Base-by-base conservation (phyloP, 768 basidiomycete species). In the Auriscalpium microsporum region DNA sequence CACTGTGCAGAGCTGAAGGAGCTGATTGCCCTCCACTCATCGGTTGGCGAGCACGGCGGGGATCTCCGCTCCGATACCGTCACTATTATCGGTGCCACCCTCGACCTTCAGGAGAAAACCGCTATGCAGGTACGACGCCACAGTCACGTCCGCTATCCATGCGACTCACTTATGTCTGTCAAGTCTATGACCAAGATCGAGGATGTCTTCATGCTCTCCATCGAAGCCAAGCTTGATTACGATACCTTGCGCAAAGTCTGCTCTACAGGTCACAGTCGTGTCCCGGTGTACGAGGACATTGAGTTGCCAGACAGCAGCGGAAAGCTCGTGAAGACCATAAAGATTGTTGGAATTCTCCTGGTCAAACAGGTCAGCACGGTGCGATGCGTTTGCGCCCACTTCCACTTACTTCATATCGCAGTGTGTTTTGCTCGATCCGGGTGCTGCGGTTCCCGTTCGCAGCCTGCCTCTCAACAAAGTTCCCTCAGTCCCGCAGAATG, bases 1-100 rank as follows among this genome's bases (percentile, higher is more conserved):
- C 10, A 4, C 14, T 4, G 13, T 8, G 34, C 52, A 56, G 70
- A 95, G 65, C 76, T 95, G 33, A 92, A 94, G 64, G 92, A 94
- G 65, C 73, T 95, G 28, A 93, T 95, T 56, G 90, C 90, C 1
- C 82, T 94, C 81, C 93, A 95, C 59, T 84, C 83, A 2, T 81
- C 79, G 0, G 77, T 77, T 35, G 84, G 80, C 6, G 75, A 84
- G 0, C 85, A 84, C 56, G 91, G 90, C 11, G 93, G 93, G 10
- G 93, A 95, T 66, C 73, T 94, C 45, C 87, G 90, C 64, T 80
- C 72, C 1, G 92, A 94, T 65, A 94, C 92, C 0, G 88, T 94
- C 50, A 84, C 84, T 1, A 94, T 94, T 67, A 92, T 94, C 40
- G 90, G 91, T 16, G 89, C 88, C 1, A 90, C 90, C 0, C 80